phyloP scores from a whole-genome alignment of 495 filamentous ascomycete genomes.

The Aspergillus baeticus region DNA sequence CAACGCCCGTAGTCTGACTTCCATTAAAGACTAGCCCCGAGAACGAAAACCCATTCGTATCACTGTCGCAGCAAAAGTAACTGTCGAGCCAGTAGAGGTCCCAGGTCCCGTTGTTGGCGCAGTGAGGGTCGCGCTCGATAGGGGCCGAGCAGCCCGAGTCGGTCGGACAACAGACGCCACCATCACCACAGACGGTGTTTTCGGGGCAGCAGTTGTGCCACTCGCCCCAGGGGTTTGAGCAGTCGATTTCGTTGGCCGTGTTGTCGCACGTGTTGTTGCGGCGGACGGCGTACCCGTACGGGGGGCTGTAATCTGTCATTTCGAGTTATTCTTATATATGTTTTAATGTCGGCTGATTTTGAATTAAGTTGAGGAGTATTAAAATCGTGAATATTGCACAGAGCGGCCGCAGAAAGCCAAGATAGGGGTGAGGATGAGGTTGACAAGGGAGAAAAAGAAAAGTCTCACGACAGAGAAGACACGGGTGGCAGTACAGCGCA shows the following conservation, averaged over 20 bases:
- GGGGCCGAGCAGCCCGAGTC: background rate
- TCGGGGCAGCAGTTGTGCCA: constrained; percentile 1
- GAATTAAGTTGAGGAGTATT: too few species aligned
- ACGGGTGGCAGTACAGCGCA: too few species aligned
- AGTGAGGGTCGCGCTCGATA: background rate
- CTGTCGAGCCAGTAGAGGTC: background rate
- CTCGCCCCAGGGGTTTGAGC: background rate
- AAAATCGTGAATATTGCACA: too few species aligned
- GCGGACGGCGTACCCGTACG: background rate
- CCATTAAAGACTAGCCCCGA: background rate
- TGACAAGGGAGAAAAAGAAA: too few species aligned
- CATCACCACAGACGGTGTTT: background rate
- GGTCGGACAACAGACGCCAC: background rate
- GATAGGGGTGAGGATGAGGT: too few species aligned
- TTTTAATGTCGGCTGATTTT: too few species aligned
- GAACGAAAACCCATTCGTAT: background rate
- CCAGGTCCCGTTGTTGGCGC: constrained; percentile 5
- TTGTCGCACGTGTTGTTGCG: background rate
- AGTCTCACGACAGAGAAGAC: too few species aligned
- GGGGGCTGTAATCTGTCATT: constrained; percentile 1
- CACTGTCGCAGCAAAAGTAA: background rate
- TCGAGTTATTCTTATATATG: too few species aligned
- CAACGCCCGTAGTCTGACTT: background rate
- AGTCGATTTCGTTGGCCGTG: background rate
- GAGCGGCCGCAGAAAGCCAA: too few species aligned